Percentiles rank a stretch among this genome's conserved stretches.
These are phyloP conservation scores for Dittrichia graveolens DNA, from an alignment of 129 eudicot species.

Conservation along the genomic window DNA sequence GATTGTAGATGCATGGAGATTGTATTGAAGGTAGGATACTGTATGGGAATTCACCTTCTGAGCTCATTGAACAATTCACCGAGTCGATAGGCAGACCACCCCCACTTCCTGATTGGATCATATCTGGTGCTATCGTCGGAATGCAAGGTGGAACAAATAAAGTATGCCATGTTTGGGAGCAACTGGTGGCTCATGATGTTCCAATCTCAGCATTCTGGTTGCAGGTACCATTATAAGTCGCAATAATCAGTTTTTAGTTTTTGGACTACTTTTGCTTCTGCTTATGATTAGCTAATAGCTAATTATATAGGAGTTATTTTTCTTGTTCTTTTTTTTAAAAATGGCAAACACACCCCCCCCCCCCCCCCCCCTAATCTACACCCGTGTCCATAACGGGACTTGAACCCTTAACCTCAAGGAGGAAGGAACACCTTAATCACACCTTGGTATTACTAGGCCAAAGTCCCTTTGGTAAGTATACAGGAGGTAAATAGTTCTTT, in stretches of 20 bases:
- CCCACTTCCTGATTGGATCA: slow-evolving; percentile 91
- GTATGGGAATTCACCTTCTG: slow-evolving; percentile 84
- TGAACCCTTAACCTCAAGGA: too few species aligned
- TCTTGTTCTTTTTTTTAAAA: too few species aligned
- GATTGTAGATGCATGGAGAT: slow-evolving; percentile 77
- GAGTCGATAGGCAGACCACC: slow-evolving; percentile 93
- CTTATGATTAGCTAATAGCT: not conserved
- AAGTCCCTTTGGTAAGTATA: too few species aligned
- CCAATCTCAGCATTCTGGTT: slow-evolving; percentile 97
- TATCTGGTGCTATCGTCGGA: slow-evolving; percentile 96
- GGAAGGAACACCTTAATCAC: too few species aligned
- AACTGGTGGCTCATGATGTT: slow-evolving; percentile 55
- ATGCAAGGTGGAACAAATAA: slow-evolving; percentile 97
- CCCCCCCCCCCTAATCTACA: too few species aligned
- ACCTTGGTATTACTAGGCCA: too few species aligned
- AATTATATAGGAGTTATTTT: too few species aligned
- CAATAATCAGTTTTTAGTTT: not conserved
- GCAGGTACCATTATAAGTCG: slow-evolving; percentile 56
- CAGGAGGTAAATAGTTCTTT: too few species aligned
- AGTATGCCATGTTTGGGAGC: slow-evolving; percentile 72
- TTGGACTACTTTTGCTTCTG: not conserved
- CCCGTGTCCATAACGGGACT: too few species aligned
- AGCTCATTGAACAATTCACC: slow-evolving; percentile 80
- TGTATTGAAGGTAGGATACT: slow-evolving; percentile 75
- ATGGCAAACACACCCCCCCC: too few species aligned